Evolutionary conservation across 257 asterid genomes (phyloP), one percentile per base, ranked within the genome.

Genomic region (Solanum pinnatisectum): DNA sequence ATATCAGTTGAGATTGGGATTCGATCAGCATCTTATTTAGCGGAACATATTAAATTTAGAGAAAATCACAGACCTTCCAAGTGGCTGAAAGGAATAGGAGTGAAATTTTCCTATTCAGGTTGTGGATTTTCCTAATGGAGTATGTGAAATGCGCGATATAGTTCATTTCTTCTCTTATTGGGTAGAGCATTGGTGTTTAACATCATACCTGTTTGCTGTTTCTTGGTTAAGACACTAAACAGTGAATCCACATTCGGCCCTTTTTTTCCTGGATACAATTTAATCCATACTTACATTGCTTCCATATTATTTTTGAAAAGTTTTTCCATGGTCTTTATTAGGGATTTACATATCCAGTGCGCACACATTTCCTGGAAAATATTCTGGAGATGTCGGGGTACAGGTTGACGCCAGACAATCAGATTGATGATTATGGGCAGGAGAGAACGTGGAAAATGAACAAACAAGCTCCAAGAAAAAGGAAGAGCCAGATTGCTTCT

Each of bases 401-500:
- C 90, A 95, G 91, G 88, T 92, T 97, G 94, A 97, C 99, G 14
- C 91, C 94, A 33, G 84, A 91, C 88, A 97, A 97, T 91, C 99
- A 97, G 86, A 89, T 97, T 90, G 99, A 97, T 49, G 98, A 97
- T 88, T 97, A 93, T 91, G 98, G 99, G 85, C 88, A 84, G 42
- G 98, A 96, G 86, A 97, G 91, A 90, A 77, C 88, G 87, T 97
- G 98, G 99, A 97, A 94, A 90, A 95, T 95, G 95, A 95, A 88
- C 91, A 96, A 95, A 91, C 97, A 95, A 91, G 89, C 93, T 71
- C 94, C 98, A 46, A 93, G 94, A 91, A 97, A 97, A 94, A 95
- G 96, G 91, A 96, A 96, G 90, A 97, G 98, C 90, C 98, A 92
- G 92, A 91, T 97, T 87, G 98, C 93, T 90, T 93, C 95, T 85